Base-by-base conservation (phyloP, 805 yeast species). In the Wickerhamomyces queroliae region DNA sequence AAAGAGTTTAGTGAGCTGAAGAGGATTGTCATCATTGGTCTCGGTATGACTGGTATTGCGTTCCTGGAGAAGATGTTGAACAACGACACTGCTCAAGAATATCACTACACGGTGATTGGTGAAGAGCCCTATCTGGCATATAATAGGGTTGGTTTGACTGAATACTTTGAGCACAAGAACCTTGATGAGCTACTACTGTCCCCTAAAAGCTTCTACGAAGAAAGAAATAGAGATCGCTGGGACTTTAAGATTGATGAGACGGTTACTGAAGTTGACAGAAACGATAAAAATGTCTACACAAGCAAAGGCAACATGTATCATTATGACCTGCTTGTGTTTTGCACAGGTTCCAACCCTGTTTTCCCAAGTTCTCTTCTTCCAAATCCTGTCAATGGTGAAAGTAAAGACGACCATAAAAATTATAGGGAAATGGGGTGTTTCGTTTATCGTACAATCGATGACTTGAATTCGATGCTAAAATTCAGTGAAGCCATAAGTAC, bases 41-140 rank as follows among this genome's bases (percentile, higher is more conserved):
- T 62, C 7, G 67, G 67, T 15, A 62, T 62, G 67, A 64, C 60
- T 22, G 64, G 64, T 18, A 42, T 60, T 12, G 56, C 66, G 5
- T 61, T 62, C 33, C 40, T 62, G 15, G 65, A 62, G 41, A 62
- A 62, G 39, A 47, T 62, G 52, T 49, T 62, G 19, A 46, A 47
- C 15, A 52, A 59, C 26, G 67, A 58, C 24, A 50, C 54, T 6
- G 49, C 48, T 13, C 39, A 54, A 21, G 55, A 58, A 29, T 63
- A 50, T 38, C 38, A 15, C 15, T 49, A 59, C 26, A 52, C 58
- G 2, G 51, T 63, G 5, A 47, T 61, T 18, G 67, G 66, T 17
- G 67, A 63, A 38, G 67, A 63, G 41, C 57, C 61, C 11, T 59
- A 53, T 35, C 47, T 62, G 19, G 66, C 66, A 3, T 63, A 62